Percentiles rank a stretch among this genome's conserved stretches.
Conservation (phyloP, 257 asterid genomes). For the Cruciata laevipes region DNA sequence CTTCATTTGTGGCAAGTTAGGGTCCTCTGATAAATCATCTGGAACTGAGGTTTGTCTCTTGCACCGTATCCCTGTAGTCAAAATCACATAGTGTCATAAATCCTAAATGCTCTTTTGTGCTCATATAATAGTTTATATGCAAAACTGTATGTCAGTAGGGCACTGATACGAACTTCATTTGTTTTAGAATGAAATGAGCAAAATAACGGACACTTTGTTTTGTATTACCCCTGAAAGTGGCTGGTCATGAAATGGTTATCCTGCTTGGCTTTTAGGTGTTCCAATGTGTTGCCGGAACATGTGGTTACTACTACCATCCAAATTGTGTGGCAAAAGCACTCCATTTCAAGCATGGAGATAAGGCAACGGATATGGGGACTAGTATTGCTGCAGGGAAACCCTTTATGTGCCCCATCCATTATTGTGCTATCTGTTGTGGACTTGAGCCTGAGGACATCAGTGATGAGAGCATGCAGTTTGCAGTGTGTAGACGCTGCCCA, state of each 20-base stretch:
- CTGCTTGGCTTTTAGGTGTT: slow-evolving; percentile 53
- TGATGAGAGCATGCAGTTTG: slow-evolving; percentile 65
- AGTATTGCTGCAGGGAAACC: slow-evolving; percentile 66
- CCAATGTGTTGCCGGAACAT: slow-evolving; percentile 78
- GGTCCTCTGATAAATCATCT: slow-evolving; percentile 76
- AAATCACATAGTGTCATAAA: neutral
- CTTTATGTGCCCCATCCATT: slow-evolving; percentile 82
- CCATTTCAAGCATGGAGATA: slow-evolving; percentile 39
- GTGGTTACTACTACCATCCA: slow-evolving; percentile 91
- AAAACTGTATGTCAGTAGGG: neutral
- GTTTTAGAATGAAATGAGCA: neutral
- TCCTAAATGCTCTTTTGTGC: neutral
- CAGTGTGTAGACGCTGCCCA: slow-evolving; percentile 98
- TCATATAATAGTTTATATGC: neutral
- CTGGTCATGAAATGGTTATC: neutral
- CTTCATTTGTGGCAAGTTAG: slow-evolving; percentile 77
- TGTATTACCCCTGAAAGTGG: neutral
- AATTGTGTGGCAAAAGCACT: slow-evolving; percentile 67
- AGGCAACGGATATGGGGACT: slow-evolving; percentile 37
- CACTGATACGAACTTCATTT: neutral
- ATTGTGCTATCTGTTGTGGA: slow-evolving; percentile 56
- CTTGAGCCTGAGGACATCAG: slow-evolving; percentile 48
- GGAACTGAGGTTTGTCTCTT: slow-evolving; percentile 56
- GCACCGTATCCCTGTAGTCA: neutral
- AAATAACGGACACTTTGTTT: neutral